Conservation (phyloP, 345 rosid species). For the Aegle marmelos region DNA sequence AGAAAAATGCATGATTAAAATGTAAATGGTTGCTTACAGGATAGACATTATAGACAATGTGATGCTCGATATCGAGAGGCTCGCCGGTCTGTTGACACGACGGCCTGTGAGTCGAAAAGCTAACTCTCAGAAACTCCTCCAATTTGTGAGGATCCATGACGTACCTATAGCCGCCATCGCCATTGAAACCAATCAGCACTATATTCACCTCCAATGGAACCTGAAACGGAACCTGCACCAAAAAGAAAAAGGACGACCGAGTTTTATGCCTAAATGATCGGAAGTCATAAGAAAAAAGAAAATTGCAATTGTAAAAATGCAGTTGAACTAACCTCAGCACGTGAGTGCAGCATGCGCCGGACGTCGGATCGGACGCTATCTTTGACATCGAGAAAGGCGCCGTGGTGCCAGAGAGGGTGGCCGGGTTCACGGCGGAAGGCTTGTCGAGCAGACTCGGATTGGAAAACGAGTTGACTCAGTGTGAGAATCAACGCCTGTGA, state of each 20-base stretch:
- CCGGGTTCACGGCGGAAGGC: conserved; percentile 93
- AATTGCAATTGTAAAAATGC: background rate
- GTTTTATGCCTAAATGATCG: background rate
- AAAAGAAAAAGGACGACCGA: background rate
- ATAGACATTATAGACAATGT: conserved; percentile 68
- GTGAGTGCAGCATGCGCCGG: conserved; percentile 92
- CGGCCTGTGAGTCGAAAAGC: conserved; percentile 83
- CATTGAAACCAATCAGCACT: conserved; percentile 78
- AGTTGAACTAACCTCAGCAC: conserved; percentile 68
- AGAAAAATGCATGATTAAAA: background rate
- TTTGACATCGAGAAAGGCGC: conserved; percentile 90
- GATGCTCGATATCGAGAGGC: conserved; percentile 91
- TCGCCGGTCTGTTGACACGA: conserved; percentile 87
- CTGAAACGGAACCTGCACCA: conserved; percentile 87
- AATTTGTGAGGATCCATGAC: conserved; percentile 61
- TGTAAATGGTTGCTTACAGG: conserved; percentile 54
- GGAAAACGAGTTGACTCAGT: conserved; percentile 39
- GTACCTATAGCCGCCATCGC: conserved; percentile 92
- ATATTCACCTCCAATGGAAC: conserved; percentile 94
- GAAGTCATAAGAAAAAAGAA: too few relatives aligned
- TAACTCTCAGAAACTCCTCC: conserved; percentile 71
- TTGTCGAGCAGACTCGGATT: conserved; percentile 55
- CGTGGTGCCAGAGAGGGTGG: conserved; percentile 97
- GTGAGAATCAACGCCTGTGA: conserved; percentile 16
- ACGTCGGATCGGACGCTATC: conserved; percentile 88